Evolutionary conservation across 2,329 filamentous ascomycete species (phyloP), one percentile per base, ranked within the genome.

Genomic region (Davidsoniella neocaledoniae): DNA sequence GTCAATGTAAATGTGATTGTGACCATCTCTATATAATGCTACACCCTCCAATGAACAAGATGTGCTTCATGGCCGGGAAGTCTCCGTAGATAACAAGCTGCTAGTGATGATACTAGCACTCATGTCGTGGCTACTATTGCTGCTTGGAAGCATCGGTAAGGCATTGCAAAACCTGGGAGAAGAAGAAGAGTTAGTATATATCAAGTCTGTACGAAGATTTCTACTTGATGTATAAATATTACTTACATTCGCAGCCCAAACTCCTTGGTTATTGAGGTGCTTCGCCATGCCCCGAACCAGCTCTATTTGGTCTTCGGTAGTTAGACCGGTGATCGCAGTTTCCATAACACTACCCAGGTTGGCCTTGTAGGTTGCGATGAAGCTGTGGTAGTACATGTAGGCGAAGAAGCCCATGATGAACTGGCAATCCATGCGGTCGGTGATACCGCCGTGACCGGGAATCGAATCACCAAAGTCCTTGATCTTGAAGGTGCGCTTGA

Each of bases 351-450:
- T 79, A 17, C 90, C 91, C 17, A 94, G 81, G 51, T 74, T 86
- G 38, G 83, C 79, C 64, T 90, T 86, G 71, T 94, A 79, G 5
- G 86, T 73, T 3, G 88, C 88, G 60, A 98, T 90, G 64, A 98
- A 98, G 60, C 84, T 91, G 64, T 95, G 88, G 68, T 93, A 98
- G 68, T 98, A 98, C 76, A 98, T 88, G 70, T 87, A 96, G 14
- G 90, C 79, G 60, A 98, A 96, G 66, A 94, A 91, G 7, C 91
- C 91, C 91, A 98, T 98, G 70, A 96, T 96, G 68, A 98, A 98
- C 63, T 98, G 91, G 64, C 91, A 98, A 63, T 98, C 91, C 90
- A 98, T 96, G 54, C 91, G 84, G 63, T 98, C 91, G 14, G 91
- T 98, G 69, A 98, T 96, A 58, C 91, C 91, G 54, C 91, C 91